Evolutionary conservation across 495 filamentous ascomycete genomes (phyloP), one percentile per base, ranked within the genome.

Genomic region (Wilcoxina mikolae): DNA sequence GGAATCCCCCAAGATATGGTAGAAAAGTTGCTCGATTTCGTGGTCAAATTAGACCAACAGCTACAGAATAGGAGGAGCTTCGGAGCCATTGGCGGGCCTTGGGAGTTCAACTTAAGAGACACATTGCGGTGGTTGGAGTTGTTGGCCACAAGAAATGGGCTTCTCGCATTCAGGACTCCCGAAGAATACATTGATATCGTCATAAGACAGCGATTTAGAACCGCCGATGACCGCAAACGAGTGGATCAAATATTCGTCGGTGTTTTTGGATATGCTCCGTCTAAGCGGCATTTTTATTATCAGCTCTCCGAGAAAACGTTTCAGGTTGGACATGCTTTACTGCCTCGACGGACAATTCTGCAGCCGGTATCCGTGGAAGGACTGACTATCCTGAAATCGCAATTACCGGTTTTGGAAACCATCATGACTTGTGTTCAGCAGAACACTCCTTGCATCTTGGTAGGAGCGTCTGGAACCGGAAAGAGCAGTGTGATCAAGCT

Each of bases 51-150:
- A 3, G 87, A 94, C 59, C 71, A 72, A 11, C 76, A 82, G 3
- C 78, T 94, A 39, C 73, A 78, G 3, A 70, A 76, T 29, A 73
- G 78, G 28, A 77, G 79, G 43, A 68, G 70, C 29, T 79, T 95
- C 59, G 90, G 85, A 15, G 70, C 78, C n/a, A 71, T 81, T 48
- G 93, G 93, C 45, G 83, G 83, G 9, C 93, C 91, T 2, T 96
- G 90, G 93, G 93, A 99, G 62, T 87, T 99, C 62, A 99, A 99
- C 59, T 70, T 99, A 56, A 81, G 93, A 64, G 93, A 99, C 68
- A 85, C 83, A 4, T 76, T 89, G 43, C 78, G 93, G 33, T 96
- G 90, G 90, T 74, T 95, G 28, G 76, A 86, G 53, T 64, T 99
- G 42, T 70, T 86, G 28, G 74, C 71, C 4, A 73, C 76, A 29